Evolutionary conservation across 345 rosid species (phyloP), one percentile per base, ranked within the genome.

Genomic region (Boechera divaricarpa): DNA sequence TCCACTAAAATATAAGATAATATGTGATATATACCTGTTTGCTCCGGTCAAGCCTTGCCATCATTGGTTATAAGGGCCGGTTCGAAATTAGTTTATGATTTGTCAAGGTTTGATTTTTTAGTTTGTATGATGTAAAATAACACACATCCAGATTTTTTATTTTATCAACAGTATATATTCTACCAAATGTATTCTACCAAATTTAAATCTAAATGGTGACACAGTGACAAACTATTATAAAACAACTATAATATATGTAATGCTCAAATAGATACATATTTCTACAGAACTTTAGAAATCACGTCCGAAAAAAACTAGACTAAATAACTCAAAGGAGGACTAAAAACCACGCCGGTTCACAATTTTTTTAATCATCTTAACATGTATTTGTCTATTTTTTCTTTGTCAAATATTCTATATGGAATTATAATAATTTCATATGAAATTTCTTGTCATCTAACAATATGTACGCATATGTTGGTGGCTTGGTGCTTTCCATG

Each of bases 401-500:
- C 8, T n/a, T 47, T 47, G 2, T 12, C 55, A 18, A 51, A 18
- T 4, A 18, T 2, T 7, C 21, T 4, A 52, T 21, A 9, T 35
- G 10, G 7, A 36, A 36, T 7, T 36, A 36, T 36, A 36, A 8
- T 36, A 36, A 7, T 8, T 36, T 36, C 3, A 2, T 36, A 4
- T 44, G 68, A 7, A 36, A 58, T 8, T 26, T 58, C 51, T 58
- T 67, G 74, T 75, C 61, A 49, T 36, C 42, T 35, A 47, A 36
- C 12, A 58, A 15, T 2, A 48, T 28, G 62, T 41, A 51, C 29
- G 15, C 38, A 44, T 45, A 10, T 15, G 58, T 47, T 21, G 24
- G 24, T 21, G 24, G 24, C 24, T 21, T 42, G 11, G 80, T 77
- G 80, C 35, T 29, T 38, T 62, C 70, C 70, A 62, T 63, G 70